Conservation (phyloP, 2,329 filamentous ascomycete species). For the Aspergillus caelatus region DNA sequence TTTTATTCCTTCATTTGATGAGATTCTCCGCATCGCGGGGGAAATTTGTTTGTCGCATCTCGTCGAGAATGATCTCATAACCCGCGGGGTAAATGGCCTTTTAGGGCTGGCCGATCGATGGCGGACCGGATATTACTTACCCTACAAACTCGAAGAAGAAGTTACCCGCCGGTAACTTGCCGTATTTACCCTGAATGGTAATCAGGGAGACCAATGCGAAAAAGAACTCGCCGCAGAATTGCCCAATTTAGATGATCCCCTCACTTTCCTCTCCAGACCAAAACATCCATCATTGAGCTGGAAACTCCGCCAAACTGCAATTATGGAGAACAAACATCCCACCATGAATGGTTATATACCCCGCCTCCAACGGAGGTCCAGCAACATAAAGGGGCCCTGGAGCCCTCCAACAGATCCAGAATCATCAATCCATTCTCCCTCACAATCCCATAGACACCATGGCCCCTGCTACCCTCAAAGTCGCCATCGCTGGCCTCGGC, state of each 20-base stretch:
- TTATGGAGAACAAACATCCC: background rate
- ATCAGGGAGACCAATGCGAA: fast-evolving
- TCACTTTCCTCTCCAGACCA: background rate
- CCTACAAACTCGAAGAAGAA: fast-evolving
- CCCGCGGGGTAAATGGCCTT: background rate
- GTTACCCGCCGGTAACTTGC: fast-evolving
- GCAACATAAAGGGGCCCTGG: background rate
- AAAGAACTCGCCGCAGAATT: background rate
- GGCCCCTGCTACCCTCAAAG: conserved; percentile 28
- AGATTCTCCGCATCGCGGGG: background rate
- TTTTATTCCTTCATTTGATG: background rate
- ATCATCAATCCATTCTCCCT: background rate
- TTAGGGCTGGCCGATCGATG: background rate
- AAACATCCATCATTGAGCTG: background rate
- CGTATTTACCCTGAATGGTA: fast-evolving
- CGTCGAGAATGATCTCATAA: background rate
- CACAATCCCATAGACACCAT: background rate
- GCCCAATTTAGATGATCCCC: background rate
- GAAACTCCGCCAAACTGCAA: background rate
- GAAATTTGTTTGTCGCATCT: background rate
- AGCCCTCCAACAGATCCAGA: background rate
- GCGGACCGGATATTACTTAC: background rate
- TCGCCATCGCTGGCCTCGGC: conserved; percentile 48
- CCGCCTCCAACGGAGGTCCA: background rate
- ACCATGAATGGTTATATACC: background rate